phyloP scores from a whole-genome alignment of 2,329 filamentous ascomycete species.

The Scedosporium dehoogii region DNA sequence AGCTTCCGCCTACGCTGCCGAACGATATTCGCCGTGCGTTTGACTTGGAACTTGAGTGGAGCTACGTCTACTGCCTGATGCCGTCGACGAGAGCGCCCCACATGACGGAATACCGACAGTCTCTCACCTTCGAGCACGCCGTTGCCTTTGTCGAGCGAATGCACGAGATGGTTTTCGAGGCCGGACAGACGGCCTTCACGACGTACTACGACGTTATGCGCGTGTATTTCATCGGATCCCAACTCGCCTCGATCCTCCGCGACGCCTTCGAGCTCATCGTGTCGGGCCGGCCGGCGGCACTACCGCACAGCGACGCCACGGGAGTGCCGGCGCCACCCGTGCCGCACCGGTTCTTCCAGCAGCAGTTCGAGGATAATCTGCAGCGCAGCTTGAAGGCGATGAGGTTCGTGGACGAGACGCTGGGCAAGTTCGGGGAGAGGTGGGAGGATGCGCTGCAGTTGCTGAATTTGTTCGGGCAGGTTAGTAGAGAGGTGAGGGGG shows the following conservation, averaged over 20 bases:
- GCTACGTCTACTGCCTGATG: slow-evolving; percentile 80
- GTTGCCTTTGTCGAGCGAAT: slow-evolving; percentile 73
- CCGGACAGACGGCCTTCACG: slow-evolving; percentile 55
- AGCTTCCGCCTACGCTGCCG: slow-evolving; percentile 57
- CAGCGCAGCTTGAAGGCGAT: slow-evolving; percentile 46
- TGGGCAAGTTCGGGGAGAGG: slow-evolving; percentile 46
- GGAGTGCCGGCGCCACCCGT: slow-evolving; percentile 42
- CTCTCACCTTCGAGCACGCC: slow-evolving; percentile 77
- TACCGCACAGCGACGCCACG: slow-evolving; percentile 32
- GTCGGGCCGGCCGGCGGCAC: slow-evolving; percentile 31
- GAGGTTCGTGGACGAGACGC: slow-evolving; percentile 40
- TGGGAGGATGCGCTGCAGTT: slow-evolving; percentile 44
- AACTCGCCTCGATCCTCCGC: slow-evolving; percentile 51
- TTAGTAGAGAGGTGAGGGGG: neutral
- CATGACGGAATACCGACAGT: slow-evolving; percentile 66
- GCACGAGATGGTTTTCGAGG: slow-evolving; percentile 53
- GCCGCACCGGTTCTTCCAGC: slow-evolving; percentile 30
- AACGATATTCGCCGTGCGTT: slow-evolving; percentile 64
- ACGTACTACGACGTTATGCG: slow-evolving; percentile 84
- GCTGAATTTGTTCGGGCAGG: slow-evolving; percentile 2
- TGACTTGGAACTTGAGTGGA: slow-evolving; percentile 81
- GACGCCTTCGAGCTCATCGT: slow-evolving; percentile 48
- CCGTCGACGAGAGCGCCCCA: slow-evolving; percentile 65
- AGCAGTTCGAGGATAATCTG: slow-evolving; percentile 36
- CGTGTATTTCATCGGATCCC: slow-evolving; percentile 63